Evolutionary conservation across 2,329 filamentous ascomycete genomes (phyloP), one percentile per base, ranked within the genome.

Genomic region (Torrubiellomyces zombiae): DNA sequence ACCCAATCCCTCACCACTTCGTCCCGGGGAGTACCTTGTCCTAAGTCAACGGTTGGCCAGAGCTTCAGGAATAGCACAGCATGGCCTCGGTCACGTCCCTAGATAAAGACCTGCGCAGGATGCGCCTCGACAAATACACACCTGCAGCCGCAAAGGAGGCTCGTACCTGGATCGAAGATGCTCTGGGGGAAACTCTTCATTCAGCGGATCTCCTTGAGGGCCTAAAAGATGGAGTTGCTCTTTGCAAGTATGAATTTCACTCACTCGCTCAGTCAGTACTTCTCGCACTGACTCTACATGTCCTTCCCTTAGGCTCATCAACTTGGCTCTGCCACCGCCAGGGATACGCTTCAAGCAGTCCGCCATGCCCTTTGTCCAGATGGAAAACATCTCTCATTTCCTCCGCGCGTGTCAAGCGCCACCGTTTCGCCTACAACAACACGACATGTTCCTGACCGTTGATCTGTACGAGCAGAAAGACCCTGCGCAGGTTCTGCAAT

Each of bases 361-460:
- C 1, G 56, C 72, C 20, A 95, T 95, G 86, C 89, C 89, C 0
- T 98, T 98, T 47, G 86, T 95, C 20, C 89, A 98, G 53, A 95
- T 95, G 85, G 89, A 98, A 51, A 98, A 98, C 48, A 94, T 98
- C 44, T 91, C 85, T 4, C 81, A 92, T 45, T 98, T 94, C 54
- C 70, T 98, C 27, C 73, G 70, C 43, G 83, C 82, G 31, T 92
- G 85, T 58, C 80, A 93, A 51, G 60, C 68, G 25, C 70, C 79
- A 14, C 89, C 89, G 1, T 60, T 98, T 26, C 85, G 75, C 50
- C 71, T 98, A 31, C 83, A 81, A 29, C 75, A 85, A 22, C 89
- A 98, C 57, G 89, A 98, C 52, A 74, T 85, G 37, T 98, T 98
- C 55, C 71, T 95, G 32, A 98, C 89, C 5, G 86, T 98, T 47